Conservation (phyloP, 1,139 yeast species). For the Spathaspora sp. region DNA sequence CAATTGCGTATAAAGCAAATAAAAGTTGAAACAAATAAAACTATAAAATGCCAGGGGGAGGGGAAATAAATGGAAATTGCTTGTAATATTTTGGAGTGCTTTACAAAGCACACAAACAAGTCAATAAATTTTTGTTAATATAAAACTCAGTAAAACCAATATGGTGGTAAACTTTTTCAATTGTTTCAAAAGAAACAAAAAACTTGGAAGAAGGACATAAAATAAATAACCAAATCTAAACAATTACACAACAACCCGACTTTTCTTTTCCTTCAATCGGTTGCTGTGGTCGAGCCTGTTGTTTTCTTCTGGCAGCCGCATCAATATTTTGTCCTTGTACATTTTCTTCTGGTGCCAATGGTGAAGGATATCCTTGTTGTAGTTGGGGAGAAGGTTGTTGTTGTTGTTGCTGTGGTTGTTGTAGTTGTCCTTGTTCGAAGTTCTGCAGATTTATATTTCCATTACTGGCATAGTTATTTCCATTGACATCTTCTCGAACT, state of each 20-base stretch:
- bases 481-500: background rate
- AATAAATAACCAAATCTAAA: conserved; percentile 17
- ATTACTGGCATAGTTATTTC: conserved; percentile 1
- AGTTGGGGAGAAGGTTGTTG: conserved; percentile 5
- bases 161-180: too few relatives aligned
- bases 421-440: background rate
- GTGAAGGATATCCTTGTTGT: conserved; percentile 4
- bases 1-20: background rate
- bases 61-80: too few relatives aligned
- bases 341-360: conserved; percentile 6
- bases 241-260: conserved; percentile 48
- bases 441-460: conserved; percentile 4
- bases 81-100: too few relatives aligned
- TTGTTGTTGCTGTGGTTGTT: conserved; percentile 5
- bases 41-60: too few relatives aligned
- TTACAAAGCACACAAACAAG: too few relatives aligned
- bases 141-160: too few relatives aligned
- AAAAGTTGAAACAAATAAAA: background rate
- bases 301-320: conserved; percentile 12
- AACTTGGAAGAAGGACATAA: background rate
- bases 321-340: conserved; percentile 1
- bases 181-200: background rate
- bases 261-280: conserved; percentile 33
- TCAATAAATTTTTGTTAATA: too few relatives aligned
- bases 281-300: conserved; percentile 11